Conservation (phyloP, 2,329 filamentous ascomycete species). For the Epichloe amarillans region DNA sequence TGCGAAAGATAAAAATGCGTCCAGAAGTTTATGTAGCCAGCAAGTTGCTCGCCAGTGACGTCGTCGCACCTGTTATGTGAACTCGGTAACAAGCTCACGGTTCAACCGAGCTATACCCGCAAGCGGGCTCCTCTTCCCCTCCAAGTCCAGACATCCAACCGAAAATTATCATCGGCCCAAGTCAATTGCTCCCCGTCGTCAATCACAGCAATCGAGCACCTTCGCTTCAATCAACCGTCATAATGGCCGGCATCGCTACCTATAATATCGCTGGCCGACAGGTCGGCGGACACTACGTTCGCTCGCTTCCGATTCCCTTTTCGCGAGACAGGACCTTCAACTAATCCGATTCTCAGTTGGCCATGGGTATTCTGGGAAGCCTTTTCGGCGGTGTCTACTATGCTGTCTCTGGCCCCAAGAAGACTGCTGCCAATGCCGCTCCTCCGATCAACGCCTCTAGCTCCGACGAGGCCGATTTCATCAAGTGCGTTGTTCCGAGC, state of each 20-base stretch:
- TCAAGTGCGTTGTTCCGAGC: conserved; percentile 38
- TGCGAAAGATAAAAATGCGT: not conserved
- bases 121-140: conserved; percentile 13
- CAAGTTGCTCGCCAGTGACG: not conserved
- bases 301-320: conserved; percentile 17
- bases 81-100: not conserved
- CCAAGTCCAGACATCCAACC: conserved; percentile 17
- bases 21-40: no score
- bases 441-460: conserved; percentile 50
- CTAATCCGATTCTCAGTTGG: conserved; percentile 28
- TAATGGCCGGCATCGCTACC: conserved; percentile 26
- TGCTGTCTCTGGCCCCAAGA: conserved; percentile 30
- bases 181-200: not conserved
- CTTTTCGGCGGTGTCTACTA: conserved; percentile 37
- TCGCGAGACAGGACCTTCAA: not conserved
- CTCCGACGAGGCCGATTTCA: conserved; percentile 51
- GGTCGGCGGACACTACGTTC: conserved; percentile 48
- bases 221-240: conserved; percentile 12
- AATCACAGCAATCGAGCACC: conserved; percentile 7
- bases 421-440: conserved; percentile 29
- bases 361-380: conserved; percentile 40
- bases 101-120: conserved; percentile 19
- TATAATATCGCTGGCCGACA: conserved; percentile 47
- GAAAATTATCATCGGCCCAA: conserved; percentile 12
- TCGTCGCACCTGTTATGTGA: not conserved